Evolutionary conservation across 2,329 filamentous ascomycete species (phyloP).

Genomic region (Coniella vitis): DNA sequence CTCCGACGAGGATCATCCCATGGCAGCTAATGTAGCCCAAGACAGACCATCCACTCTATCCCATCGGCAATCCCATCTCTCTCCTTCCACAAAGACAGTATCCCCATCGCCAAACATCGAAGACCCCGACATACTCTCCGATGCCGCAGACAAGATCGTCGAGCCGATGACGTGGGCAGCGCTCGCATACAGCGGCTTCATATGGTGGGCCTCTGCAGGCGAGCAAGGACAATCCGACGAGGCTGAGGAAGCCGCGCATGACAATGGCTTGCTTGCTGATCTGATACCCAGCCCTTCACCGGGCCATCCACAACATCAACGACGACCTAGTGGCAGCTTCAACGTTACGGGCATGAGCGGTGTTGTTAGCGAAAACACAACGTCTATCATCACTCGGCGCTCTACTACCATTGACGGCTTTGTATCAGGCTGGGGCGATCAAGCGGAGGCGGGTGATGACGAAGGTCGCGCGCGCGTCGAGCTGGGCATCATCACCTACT

Average conservation of each 20-base stretch:
- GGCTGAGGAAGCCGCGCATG: constrained; percentile 49
- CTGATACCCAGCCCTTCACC: constrained; percentile 30
- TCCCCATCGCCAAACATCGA: constrained; percentile 22
- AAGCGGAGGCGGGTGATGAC: constrained; percentile 23
- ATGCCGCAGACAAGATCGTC: constrained; percentile 48
- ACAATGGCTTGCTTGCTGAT: constrained; percentile 50
- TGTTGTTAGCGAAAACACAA: constrained; percentile 36
- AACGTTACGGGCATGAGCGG: constrained; percentile 24
- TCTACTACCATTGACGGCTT: constrained; percentile 12
- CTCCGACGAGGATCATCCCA: constrained; percentile 10
- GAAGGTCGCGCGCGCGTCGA: constrained; percentile 49
- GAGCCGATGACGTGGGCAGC: constrained; percentile 64
- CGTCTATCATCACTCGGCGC: constrained; percentile 35
- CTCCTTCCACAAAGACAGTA: constrained; percentile 11
- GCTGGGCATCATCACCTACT: constrained; percentile 71
- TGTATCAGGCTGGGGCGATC: constrained; percentile 17
- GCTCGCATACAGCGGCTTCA: constrained; percentile 74
- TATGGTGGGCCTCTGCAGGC: constrained; percentile 85
- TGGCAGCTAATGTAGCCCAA: constrained; percentile 4
- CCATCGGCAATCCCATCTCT: constrained; percentile 10
- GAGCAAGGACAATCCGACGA: constrained; percentile 59
- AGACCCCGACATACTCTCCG: constrained; percentile 32
- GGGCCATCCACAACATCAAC: constrained; percentile 11
- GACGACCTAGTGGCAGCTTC: constrained; percentile 15
- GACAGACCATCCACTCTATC: constrained; percentile 6